Percentiles rank a stretch among this genome's conserved stretches.
These are phyloP conservation scores for Haplosporangium sp. DNA, from an alignment of 371 early-diverging fungal species.

Conservation along the genomic window DNA sequence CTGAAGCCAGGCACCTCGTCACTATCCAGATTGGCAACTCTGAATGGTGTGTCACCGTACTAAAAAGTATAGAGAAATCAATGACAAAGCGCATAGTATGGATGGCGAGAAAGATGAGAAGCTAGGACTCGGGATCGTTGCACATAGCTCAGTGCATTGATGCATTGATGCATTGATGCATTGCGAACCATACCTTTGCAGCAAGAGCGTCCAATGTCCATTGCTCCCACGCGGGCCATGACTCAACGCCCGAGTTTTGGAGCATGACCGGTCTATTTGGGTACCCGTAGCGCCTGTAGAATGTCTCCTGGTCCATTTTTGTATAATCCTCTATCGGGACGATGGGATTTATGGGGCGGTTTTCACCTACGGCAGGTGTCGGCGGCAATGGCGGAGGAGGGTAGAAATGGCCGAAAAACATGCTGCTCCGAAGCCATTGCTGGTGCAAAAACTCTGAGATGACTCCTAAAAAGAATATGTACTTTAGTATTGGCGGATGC, in stretches of 20 bases:
- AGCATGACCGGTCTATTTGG: conserved; percentile 53
- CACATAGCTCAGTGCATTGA: background rate
- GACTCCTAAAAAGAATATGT: conserved; percentile 9
- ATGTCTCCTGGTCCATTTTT: conserved; percentile 28
- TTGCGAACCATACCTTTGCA: conserved; percentile 17
- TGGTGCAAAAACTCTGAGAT: conserved; percentile 13
- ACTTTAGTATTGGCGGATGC: background rate
- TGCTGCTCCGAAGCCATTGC: conserved; percentile 24
- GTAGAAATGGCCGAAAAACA: conserved; percentile 54
- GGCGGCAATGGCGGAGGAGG: conserved; percentile 50
- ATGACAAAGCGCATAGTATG: too few relatives aligned
- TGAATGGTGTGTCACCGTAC: conserved; percentile 44
- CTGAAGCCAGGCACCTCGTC: conserved; percentile 24
- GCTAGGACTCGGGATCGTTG: background rate
- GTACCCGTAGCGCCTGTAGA: conserved; percentile 42
- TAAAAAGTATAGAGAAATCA: background rate
- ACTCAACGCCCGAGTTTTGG: conserved; percentile 50
- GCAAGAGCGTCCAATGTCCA: conserved; percentile 46
- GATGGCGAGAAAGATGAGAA: background rate
- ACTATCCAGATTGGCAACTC: conserved; percentile 51
- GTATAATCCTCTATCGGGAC: conserved; percentile 46
- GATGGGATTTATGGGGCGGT: conserved; percentile 1
- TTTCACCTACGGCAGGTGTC: background rate
- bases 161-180: background rate
- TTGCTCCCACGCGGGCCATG: conserved; percentile 53